A percentile compares a stretch with the other conserved stretches of the same genome.
Conservation (phyloP, 83 land plant genomes). For the Picea engelmannii region DNA sequence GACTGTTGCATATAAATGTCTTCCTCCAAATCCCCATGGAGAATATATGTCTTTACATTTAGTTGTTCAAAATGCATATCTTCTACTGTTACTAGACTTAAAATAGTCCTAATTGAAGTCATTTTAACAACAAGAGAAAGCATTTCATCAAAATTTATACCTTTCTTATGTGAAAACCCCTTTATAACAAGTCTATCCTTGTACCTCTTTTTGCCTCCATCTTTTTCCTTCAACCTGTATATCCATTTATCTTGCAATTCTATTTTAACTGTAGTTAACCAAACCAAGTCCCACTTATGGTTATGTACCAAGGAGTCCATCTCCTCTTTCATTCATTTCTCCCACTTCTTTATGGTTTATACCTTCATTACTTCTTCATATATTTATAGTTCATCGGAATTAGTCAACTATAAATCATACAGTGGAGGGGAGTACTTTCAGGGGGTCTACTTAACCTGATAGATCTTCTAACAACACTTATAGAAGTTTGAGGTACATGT, state of each 20-base stretch:
- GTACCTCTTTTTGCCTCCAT: neutral
- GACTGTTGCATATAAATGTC: neutral
- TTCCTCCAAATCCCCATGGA: constrained; percentile 1
- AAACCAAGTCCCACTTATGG: neutral
- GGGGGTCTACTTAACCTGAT: no score
- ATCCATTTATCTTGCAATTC: neutral
- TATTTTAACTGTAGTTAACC: neutral
- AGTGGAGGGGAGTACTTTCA: no score
- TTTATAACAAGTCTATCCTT: neutral
- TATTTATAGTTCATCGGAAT: no score
- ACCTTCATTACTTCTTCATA: no score
- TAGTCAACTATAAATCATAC: no score
- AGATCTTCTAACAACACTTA: no score
- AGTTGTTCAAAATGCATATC: neutral
- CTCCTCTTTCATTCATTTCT: neutral
- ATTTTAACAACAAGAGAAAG: neutral
- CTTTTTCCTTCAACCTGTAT: neutral
- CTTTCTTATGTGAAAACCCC: neutral
- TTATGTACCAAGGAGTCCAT: constrained; percentile 1
- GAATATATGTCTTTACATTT: neutral
- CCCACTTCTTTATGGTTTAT: neutral
- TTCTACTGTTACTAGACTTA: neutral
- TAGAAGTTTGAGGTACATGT: no score
- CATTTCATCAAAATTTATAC: neutral
- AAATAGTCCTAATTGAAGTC: constrained; percentile 3